Conservation (phyloP, 1,139 yeast genomes). For the Blastobotrys ciferrii region DNA sequence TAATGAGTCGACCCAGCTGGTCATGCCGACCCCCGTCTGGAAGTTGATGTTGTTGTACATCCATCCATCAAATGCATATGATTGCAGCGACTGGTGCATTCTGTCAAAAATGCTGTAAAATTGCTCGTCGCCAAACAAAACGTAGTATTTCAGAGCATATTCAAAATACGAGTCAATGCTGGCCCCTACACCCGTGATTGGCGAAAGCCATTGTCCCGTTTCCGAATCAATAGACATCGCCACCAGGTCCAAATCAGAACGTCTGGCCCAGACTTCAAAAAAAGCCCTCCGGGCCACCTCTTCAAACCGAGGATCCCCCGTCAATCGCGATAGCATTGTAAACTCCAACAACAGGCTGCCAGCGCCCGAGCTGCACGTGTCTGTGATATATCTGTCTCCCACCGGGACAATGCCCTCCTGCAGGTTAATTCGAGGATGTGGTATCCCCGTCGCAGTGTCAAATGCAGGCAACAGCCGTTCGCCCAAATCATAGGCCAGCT, state of each 20-base stretch:
- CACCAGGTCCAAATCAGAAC: constrained; percentile 60
- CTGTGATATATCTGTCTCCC: constrained; percentile 40
- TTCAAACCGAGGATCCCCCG: constrained; percentile 73
- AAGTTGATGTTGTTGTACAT: constrained; percentile 60
- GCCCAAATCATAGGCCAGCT: constrained; percentile 72
- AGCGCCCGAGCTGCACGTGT: constrained; percentile 86
- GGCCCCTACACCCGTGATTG: constrained; percentile 82
- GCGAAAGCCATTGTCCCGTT: constrained; percentile 55
- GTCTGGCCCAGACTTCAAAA: constrained; percentile 65
- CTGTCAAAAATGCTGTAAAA: constrained; percentile 62
- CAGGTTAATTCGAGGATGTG: constrained; percentile 71
- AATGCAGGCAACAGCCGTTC: constrained; percentile 64
- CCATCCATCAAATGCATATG: constrained; percentile 51
- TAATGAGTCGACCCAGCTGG: constrained; percentile 80
- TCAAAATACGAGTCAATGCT: constrained; percentile 93
- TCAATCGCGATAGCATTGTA: constrained; percentile 65
- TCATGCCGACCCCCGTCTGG: constrained; percentile 49
- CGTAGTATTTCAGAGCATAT: constrained; percentile 74
- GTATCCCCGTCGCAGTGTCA: constrained; percentile 56
- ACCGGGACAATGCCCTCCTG: constrained; percentile 46
- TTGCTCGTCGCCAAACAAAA: constrained; percentile 65
- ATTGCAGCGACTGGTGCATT: constrained; percentile 53
- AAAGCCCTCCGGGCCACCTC: constrained; percentile 60
- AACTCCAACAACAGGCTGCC: constrained; percentile 80
- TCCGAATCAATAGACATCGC: constrained; percentile 77